Percentiles rank a stretch among this genome's conserved stretches.
Conservation (phyloP, 1,284 basidiomycete species). For the Naganishia sp. region DNA sequence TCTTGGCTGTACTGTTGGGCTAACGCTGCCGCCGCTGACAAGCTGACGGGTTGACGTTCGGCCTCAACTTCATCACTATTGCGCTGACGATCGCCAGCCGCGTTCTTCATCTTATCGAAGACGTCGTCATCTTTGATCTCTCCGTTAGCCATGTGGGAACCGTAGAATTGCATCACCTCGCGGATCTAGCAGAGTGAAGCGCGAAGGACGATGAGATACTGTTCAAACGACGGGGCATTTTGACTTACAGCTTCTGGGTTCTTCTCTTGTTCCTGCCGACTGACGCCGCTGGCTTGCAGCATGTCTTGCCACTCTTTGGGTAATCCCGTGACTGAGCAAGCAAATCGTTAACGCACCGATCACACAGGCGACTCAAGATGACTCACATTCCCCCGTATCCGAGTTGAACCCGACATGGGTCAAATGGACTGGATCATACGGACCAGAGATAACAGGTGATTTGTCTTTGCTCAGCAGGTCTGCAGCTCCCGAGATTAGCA, state of each 20-base stretch:
- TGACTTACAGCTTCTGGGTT: slow-evolving; percentile 80
- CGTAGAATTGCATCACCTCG: slow-evolving; percentile 99
- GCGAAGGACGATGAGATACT: background rate
- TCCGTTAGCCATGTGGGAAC: slow-evolving; percentile 55
- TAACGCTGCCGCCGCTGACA: slow-evolving; percentile 20
- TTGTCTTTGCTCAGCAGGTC: slow-evolving; percentile 78
- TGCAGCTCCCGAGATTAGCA: slow-evolving; percentile 34
- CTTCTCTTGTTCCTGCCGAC: slow-evolving; percentile 90
- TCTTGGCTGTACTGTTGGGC: slow-evolving; percentile 16
- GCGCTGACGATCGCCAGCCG: slow-evolving; percentile 39
- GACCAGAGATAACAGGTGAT: slow-evolving; percentile 77
- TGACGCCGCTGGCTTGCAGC: slow-evolving; percentile 93
- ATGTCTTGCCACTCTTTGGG: slow-evolving; percentile 99
- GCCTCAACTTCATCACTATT: slow-evolving; percentile 28
- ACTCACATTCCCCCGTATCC: slow-evolving; percentile 84
- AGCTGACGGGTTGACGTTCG: slow-evolving; percentile 9
- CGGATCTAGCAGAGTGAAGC: slow-evolving; percentile 59
- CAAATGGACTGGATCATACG: slow-evolving; percentile 98
- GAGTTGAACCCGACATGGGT: slow-evolving; percentile 99
- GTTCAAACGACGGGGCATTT: background rate
- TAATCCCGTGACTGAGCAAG: slow-evolving; percentile 70
- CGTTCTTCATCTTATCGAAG: slow-evolving; percentile 70
- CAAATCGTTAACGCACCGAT: slow-evolving; percentile 38
- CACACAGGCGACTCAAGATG: too few species aligned
- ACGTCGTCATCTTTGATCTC: slow-evolving; percentile 58